Evolutionary conservation across 2,329 filamentous ascomycete species (phyloP), one percentile per base, ranked within the genome.

Genomic region (Ophiocordyceps camponoti-rufipedis): DNA sequence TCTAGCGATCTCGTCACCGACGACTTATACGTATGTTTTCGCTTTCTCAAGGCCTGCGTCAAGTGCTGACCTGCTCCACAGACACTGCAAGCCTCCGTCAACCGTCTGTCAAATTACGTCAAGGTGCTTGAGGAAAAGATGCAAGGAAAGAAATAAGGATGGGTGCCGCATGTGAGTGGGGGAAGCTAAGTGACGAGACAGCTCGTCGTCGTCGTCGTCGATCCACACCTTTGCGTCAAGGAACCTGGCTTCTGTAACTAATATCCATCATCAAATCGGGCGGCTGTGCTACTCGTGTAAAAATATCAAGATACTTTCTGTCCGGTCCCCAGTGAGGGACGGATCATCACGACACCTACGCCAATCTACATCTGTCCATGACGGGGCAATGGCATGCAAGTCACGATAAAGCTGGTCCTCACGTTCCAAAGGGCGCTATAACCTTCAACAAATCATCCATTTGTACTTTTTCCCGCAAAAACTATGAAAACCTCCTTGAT

Each of bases 1-100:
- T 85, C 86, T 54, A 96, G 95, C 68, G 85, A 94, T 66, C 74
- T 95, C 58, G 70, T 96, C 65, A 89, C 82, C 49, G 87, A 94
- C 66, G 89, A 96, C 65, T 94, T 96, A 62, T 89, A 89, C 66
- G 89, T 95, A 75, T 64, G 85, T 81, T 28, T 28, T 2, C 16
- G 4, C 16, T n/a, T 38, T 16, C 16, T 38, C 14, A 9, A 38
- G 6, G 28, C 3, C 40, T 4, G n/a, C 4, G 16, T 10, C 40
- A 16, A 12, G 12, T 42, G 19, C 41, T 47, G 23, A 44, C 41
- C 31, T 23, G 4, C 3, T n/a, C 23, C 28, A 28, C 53, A 94
- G 88, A 80, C 85, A 52, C 74, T 96, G 43, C 88, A 95, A 74
- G 74, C 79, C 44, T 85, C 87, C 43, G 88, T 94, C 47, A 82